Conservation (phyloP, 768 basidiomycete genomes). For the Boletus vinaceobasis region DNA sequence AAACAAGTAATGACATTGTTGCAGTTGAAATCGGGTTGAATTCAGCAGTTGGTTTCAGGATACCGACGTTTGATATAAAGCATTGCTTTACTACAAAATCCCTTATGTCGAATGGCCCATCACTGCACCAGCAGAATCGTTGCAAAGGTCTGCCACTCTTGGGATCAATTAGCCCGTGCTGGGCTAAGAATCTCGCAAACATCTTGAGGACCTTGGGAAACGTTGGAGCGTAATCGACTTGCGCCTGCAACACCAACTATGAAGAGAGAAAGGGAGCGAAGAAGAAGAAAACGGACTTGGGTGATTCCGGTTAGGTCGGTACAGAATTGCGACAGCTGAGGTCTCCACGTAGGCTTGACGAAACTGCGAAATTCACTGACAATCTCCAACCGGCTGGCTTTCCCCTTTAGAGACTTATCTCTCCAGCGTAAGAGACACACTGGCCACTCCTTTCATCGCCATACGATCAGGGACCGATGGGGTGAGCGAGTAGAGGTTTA, state of each 20-base stretch:
- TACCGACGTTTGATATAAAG: slow-evolving; percentile 73
- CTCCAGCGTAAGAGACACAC: slow-evolving; percentile 86
- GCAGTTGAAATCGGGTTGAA: slow-evolving; percentile 4
- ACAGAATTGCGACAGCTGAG: slow-evolving; percentile 79
- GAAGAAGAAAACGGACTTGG: slow-evolving; percentile 57
- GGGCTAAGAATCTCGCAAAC: slow-evolving; percentile 65
- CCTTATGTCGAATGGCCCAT: slow-evolving; percentile 79
- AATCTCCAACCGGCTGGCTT: slow-evolving; percentile 57
- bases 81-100: slow-evolving; percentile 89
- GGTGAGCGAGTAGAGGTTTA: slow-evolving; percentile 14
- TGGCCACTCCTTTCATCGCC: slow-evolving; percentile 74
- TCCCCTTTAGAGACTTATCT: slow-evolving; percentile 50
- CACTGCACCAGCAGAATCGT: slow-evolving; percentile 79
- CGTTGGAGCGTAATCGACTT: slow-evolving; percentile 74
- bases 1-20: slow-evolving; percentile 10
- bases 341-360: slow-evolving; percentile 85
- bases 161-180: slow-evolving; percentile 66
- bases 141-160: slow-evolving; percentile 52
- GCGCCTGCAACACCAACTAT: slow-evolving; percentile 46
- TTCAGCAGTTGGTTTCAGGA: slow-evolving; percentile 5
- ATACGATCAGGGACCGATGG: slow-evolving; percentile 5
- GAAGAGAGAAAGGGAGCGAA: slow-evolving; percentile 2
- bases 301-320: slow-evolving; percentile 86
- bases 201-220: slow-evolving; percentile 66
- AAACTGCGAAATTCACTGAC: slow-evolving; percentile 85